Percentiles rank a stretch among this genome's conserved stretches.
These are phyloP conservation scores for Besnoitia besnoiti DNA, from an alignment of 169 alveolate genomes.

Conservation along the genomic window DNA sequence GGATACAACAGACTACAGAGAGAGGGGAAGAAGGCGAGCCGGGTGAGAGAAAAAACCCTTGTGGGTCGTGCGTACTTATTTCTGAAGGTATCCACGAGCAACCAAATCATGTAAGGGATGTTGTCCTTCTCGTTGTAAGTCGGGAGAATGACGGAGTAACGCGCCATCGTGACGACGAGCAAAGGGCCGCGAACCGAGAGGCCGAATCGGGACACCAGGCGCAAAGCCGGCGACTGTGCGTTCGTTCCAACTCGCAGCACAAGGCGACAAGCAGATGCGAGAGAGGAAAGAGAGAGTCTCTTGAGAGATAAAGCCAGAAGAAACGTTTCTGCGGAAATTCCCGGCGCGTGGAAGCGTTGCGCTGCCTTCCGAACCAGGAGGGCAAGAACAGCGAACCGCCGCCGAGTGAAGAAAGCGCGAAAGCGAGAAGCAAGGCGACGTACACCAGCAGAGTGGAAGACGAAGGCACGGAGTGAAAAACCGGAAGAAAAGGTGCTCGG, in stretches of 20 bases:
- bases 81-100: slow-evolving; percentile 80
- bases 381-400: too few relatives aligned
- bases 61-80: neutral
- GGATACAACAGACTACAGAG: neutral
- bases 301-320: too few relatives aligned
- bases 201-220: neutral
- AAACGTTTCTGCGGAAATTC: too few relatives aligned
- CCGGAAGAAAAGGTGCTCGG: too few relatives aligned
- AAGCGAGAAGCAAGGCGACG: too few relatives aligned
- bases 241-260: neutral
- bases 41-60: neutral
- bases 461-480: too few relatives aligned
- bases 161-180: slow-evolving; percentile 7
- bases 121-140: slow-evolving; percentile 92
- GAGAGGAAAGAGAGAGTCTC: too few relatives aligned
- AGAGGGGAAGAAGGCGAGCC: neutral
- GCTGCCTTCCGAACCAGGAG: too few relatives aligned
- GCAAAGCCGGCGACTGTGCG: neutral
- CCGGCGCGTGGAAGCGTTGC: too few relatives aligned
- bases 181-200: neutral
- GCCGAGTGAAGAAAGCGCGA: too few relatives aligned
- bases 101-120: slow-evolving; percentile 84
- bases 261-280: too few relatives aligned
- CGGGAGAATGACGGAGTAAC: slow-evolving; percentile 90
- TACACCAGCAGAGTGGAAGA: too few relatives aligned